Evolutionary conservation across 129 eudicot species (phyloP).

Genomic region (Smallanthus sonchifolius): DNA sequence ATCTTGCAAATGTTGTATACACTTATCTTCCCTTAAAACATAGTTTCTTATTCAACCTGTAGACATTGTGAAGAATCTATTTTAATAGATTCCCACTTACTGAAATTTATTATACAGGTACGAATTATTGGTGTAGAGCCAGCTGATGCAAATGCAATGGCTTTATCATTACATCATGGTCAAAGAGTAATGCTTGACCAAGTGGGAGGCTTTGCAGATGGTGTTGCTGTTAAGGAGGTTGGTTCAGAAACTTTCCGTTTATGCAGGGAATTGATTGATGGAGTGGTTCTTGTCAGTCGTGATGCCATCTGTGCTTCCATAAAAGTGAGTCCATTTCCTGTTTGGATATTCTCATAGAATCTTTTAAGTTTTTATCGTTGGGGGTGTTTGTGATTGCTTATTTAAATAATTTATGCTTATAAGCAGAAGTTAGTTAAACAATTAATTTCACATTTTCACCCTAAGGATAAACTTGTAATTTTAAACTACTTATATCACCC

Average conservation of each 20-base stretch:
- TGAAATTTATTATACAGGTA: conserved; percentile 43
- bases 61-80: conserved; percentile 9
- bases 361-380: background rate
- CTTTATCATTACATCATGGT: conserved; percentile 83
- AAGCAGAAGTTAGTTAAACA: background rate
- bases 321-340: conserved; percentile 52
- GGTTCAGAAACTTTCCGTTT: conserved; percentile 81
- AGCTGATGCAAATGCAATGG: conserved; percentile 98
- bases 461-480: background rate
- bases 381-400: background rate
- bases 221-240: conserved; percentile 96
- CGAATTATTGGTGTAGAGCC: conserved; percentile 99
- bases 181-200: conserved; percentile 76
- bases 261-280: conserved; percentile 87
- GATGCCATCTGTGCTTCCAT: conserved; percentile 99
- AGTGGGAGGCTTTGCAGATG: conserved; percentile 99
- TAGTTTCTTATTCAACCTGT: background rate
- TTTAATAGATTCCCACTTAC: background rate
- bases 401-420: background rate
- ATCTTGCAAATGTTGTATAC: background rate
- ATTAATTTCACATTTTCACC: background rate
- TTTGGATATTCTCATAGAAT: background rate
- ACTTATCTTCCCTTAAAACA: background rate
- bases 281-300: conserved; percentile 96
- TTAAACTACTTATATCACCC: background rate